These are phyloP conservation scores for Casuarina glauca DNA, from an alignment of 306 rosid genomes.

Conservation along the genomic window DNA sequence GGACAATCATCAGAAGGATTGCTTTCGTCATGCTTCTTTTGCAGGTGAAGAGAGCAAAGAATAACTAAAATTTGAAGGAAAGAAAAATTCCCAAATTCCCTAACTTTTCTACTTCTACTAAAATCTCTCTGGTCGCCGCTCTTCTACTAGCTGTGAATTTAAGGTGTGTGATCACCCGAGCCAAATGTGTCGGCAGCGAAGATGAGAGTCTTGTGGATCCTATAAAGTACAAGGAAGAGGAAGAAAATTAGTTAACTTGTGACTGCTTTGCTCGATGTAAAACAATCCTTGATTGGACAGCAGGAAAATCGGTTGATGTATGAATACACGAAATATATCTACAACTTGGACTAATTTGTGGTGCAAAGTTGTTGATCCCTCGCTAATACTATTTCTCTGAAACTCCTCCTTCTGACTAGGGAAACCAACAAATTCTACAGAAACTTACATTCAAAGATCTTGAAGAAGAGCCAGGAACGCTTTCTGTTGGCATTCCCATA, in stretches of 20 bases:
- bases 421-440: no score
- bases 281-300: background rate
- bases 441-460: no score
- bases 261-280: background rate
- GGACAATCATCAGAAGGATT: slow-evolving; percentile 27
- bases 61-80: background rate
- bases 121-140: background rate
- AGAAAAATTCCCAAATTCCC: background rate
- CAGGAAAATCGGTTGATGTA: background rate
- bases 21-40: slow-evolving; percentile 18
- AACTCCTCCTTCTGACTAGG: no score
- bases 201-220: background rate
- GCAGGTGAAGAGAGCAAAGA: slow-evolving; percentile 13
- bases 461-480: no score
- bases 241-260: background rate
- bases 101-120: background rate
- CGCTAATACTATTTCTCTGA: background rate
- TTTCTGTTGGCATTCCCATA: no score
- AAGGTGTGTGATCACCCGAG: background rate
- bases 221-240: background rate
- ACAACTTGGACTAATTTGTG: background rate
- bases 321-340: background rate
- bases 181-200: background rate
- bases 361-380: background rate
- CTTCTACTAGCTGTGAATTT: background rate